Percentiles rank a stretch among this genome's conserved stretches.
phyloP scores from a whole-genome alignment of 441 rosid species.

The Erodium texanum region DNA sequence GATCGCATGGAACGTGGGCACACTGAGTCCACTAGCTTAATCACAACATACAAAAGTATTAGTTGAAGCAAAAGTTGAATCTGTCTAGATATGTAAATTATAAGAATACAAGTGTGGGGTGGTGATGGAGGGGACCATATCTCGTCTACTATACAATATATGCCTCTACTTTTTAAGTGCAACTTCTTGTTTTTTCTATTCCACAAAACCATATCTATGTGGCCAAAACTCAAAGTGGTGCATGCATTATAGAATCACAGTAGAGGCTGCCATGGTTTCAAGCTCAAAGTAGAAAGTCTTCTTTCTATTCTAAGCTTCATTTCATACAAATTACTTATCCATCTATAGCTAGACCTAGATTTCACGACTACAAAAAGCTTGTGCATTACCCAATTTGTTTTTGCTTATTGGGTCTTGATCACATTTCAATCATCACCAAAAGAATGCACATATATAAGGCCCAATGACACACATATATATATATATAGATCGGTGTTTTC shows the following conservation, averaged over 20 bases:
- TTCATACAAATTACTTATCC: neutral
- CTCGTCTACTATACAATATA: no score
- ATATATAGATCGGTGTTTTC: neutral
- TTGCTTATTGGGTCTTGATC: conserved; percentile 2
- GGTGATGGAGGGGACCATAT: neutral
- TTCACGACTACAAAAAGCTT: neutral
- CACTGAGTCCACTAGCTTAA: conserved; percentile 25
- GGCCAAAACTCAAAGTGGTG: no score
- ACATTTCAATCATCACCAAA: neutral
- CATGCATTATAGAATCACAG: neutral
- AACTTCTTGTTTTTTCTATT: neutral
- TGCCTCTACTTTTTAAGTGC: no score
- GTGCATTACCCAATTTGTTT: neutral
- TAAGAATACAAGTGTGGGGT: neutral
- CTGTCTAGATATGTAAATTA: neutral
- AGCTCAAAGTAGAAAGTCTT: conserved; percentile 4
- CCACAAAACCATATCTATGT: no score
- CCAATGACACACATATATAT: neutral
- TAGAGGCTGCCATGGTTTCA: neutral
- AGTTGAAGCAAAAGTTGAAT: neutral
- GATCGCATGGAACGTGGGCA: conserved; percentile 14
- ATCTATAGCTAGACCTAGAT: no score
- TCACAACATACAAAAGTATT: conserved; percentile 7
- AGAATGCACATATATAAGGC: neutral
- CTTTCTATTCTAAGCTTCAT: neutral